These are phyloP conservation scores for Magnaporthiopsis rhizophila DNA, from an alignment of 2,329 filamentous ascomycete species.

Conservation along the genomic window DNA sequence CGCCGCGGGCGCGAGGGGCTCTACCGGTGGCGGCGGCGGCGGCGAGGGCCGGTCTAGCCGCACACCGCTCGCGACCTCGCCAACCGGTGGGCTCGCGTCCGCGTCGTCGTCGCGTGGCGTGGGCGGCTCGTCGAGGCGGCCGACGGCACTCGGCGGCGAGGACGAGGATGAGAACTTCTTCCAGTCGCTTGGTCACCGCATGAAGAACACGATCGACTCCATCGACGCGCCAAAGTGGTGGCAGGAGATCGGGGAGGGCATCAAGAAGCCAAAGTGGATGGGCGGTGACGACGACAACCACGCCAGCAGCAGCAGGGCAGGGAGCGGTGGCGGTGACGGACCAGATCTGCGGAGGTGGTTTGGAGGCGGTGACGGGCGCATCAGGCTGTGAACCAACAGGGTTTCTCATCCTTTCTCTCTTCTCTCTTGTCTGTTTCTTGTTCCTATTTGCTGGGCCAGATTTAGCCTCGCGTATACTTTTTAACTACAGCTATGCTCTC, in stretches of 20 bases:
- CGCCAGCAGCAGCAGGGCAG: conserved; percentile 16
- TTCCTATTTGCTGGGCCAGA: no score
- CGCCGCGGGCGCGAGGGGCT: conserved; percentile 18
- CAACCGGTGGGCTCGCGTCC: conserved; percentile 20
- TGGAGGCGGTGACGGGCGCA: conserved; percentile 35
- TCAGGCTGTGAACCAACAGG: conserved; percentile 19
- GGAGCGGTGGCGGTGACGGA: conserved; percentile 11
- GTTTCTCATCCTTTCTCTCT: neutral
- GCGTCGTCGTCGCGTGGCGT: conserved; percentile 28
- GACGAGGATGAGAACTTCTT: conserved; percentile 71
- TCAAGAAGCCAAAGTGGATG: conserved; percentile 80
- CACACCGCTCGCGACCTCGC: conserved; percentile 8
- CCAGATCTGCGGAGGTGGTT: conserved; percentile 46
- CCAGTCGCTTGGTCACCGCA: conserved; percentile 70
- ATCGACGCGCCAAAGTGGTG: conserved; percentile 79
- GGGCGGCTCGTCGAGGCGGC: conserved; percentile 18
- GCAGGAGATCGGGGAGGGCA: conserved; percentile 54
- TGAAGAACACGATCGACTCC: conserved; percentile 87
- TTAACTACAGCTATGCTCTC: no score
- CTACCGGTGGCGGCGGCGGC: neutral
- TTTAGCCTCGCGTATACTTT: no score
- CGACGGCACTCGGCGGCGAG: conserved; percentile 17
- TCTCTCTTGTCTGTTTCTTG: neutral
- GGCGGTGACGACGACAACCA: conserved; percentile 43
- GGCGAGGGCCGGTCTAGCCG: conserved; percentile 12